Conservation (phyloP, 805 yeast species). For the Wickerhamiella dianesei region DNA sequence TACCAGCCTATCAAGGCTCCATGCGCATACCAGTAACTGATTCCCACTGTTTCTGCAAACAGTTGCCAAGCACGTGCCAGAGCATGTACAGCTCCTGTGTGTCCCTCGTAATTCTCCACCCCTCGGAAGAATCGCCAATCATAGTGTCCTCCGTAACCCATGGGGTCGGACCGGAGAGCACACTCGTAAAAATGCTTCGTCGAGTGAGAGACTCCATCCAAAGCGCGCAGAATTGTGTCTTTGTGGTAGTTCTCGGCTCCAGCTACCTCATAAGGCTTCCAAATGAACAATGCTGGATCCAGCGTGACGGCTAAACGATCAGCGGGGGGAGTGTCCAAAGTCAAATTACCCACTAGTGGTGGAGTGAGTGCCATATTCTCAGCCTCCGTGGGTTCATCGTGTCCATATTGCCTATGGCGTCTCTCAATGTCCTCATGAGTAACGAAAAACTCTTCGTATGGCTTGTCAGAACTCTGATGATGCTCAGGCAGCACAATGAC, state of each 20-base stretch:
- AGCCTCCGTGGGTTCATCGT: constrained; percentile 6
- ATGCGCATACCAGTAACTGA: constrained; percentile 36
- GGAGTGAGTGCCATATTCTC: not conserved
- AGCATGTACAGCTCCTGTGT: constrained; percentile 35
- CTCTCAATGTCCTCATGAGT: not conserved
- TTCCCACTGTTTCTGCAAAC: constrained; percentile 31
- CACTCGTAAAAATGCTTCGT: constrained; percentile 11
- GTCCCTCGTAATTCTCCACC: constrained; percentile 26
- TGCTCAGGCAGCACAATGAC: constrained; percentile 8
- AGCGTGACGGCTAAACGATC: not conserved
- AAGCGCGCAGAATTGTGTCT: constrained; percentile 2
- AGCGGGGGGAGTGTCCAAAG: not conserved
- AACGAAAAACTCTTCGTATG: constrained; percentile 5
- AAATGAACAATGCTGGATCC: not conserved
- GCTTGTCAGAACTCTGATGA: no score
- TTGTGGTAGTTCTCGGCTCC: not conserved
- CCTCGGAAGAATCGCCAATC: constrained; percentile 56
- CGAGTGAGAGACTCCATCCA: constrained; percentile 2
- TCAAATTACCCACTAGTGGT: constrained; percentile 4
- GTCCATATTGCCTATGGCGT: constrained; percentile 13
- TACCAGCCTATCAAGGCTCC: constrained; percentile 39
- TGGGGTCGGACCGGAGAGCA: not conserved
- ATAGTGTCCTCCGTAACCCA: constrained; percentile 27
- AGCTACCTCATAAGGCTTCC: constrained; percentile 4
- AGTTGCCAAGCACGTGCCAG: constrained; percentile 35